Percentiles rank a stretch among this genome's conserved stretches.
Conservation (phyloP, 768 basidiomycete genomes). For the Amanita pallidorosea region DNA sequence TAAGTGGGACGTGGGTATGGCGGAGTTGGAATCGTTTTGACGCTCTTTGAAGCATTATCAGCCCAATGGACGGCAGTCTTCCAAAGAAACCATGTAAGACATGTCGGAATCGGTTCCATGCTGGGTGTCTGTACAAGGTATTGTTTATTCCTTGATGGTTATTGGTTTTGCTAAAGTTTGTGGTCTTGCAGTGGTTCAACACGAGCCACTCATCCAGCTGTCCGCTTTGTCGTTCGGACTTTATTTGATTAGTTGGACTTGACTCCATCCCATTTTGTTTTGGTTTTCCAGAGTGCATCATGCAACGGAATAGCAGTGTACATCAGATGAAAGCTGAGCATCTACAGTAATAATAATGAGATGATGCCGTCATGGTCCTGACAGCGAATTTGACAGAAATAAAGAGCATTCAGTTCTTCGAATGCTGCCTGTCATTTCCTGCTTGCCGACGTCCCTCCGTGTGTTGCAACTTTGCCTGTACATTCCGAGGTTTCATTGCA, state of each 20-base stretch:
- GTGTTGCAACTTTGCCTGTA: too few species aligned
- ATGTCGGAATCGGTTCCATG: conserved; percentile 91
- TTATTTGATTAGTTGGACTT: conserved; percentile 23
- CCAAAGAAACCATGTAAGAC: conserved; percentile 90
- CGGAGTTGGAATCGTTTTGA: background rate
- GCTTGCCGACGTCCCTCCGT: too few species aligned
- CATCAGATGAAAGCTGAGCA: background rate
- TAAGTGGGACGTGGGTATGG: conserved; percentile 23
- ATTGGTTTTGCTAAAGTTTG: background rate
- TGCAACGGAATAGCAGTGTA: background rate
- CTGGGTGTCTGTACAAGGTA: conserved; percentile 85
- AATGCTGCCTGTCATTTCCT: too few species aligned
- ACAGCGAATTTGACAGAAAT: too few species aligned
- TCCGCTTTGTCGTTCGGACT: conserved; percentile 82
- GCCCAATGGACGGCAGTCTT: conserved; percentile 76
- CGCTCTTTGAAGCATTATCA: conserved; percentile 59
- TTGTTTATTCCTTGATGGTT: background rate
- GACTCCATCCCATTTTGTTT: background rate
- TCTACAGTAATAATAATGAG: too few species aligned
- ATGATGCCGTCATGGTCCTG: too few species aligned
- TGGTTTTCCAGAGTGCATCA: too few species aligned
- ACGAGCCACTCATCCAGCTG: conserved; percentile 85
- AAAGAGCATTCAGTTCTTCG: too few species aligned
- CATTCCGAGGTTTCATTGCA: too few species aligned
- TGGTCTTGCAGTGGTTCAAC: conserved; percentile 65